Evolutionary conservation across 176 grass and related monocot species (phyloP), one percentile per base, ranked within the genome.

Genomic region (Paspalum notatum): DNA sequence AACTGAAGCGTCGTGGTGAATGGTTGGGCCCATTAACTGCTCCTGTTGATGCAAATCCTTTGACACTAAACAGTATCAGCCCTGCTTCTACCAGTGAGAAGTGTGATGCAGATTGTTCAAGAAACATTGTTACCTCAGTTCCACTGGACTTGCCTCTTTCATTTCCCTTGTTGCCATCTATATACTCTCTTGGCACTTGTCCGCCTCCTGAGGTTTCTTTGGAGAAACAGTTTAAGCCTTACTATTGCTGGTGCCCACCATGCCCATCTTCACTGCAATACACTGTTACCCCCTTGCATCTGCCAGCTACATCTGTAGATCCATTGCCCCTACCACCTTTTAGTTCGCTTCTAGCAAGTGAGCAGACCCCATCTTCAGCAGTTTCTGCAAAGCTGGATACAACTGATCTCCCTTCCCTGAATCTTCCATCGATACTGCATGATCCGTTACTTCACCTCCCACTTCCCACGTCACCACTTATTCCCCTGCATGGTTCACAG

Each of bases 241-340:
- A 93, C 73, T 98, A 98, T 44, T 98, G 96, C 84, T 95, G 90
- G 96, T 98, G 96, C 58, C 96, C 90, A n/a, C 90, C 93, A 24
- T 80, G 86, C 58, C 92, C 87, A 62, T 91, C 94, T 40, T 87
- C 86, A 44, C 68, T 97, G 46, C 86, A 92, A 64, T 93, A 90
- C 50, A 71, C 57, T 38, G 75, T 92, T 25, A 76, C 59, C 16
- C 82, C 91, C 13, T 61, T 84, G 24, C 77, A 85, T 54, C 75
- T 84, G 59, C 82, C 76, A 26, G 66, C 72, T 66, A 63, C 71
- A 76, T 74, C 87, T 81, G 40, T 83, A 65, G 90, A 89, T 75
- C 73, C 69, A 1, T 49, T 89, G 50, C 68, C 83, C 15, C 66
- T 84, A 3, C 73, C 90, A 15, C 78, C 79, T 78, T 78, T 93